phyloP scores from a whole-genome alignment of 1,284 basidiomycete genomes.

The Leccinum griseonigrum region DNA sequence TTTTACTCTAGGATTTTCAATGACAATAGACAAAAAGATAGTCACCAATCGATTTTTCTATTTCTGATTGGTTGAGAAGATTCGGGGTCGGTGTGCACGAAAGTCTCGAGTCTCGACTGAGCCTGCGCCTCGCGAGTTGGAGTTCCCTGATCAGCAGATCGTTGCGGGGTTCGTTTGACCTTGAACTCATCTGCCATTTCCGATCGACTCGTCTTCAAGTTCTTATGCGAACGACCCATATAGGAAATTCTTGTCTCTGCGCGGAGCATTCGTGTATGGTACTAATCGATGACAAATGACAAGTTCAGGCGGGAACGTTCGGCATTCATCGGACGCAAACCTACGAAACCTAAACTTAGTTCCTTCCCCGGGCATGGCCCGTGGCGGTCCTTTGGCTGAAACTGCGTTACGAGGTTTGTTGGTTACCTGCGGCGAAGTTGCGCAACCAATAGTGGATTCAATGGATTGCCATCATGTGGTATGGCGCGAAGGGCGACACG shows the following conservation, averaged over 20 bases:
- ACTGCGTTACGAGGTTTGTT: background rate
- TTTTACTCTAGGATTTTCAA: constrained; percentile 22
- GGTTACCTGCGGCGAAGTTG: background rate
- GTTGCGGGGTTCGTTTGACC: background rate
- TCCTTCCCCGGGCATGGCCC: background rate
- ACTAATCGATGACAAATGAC: background rate
- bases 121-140: background rate
- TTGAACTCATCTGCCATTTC: background rate
- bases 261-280: background rate
- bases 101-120: background rate
- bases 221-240: constrained; percentile 1
- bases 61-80: background rate
- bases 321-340: background rate
- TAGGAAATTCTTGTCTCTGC: background rate
- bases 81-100: background rate
- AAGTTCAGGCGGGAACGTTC: background rate
- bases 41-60: background rate
- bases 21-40: constrained; percentile 6
- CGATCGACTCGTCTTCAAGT: background rate
- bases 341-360: background rate
- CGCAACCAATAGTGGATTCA: background rate
- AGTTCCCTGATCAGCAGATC: background rate
- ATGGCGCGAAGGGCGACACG: background rate
- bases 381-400: background rate
- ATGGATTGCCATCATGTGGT: background rate